These are phyloP conservation scores for Lipomyces chichibuensis DNA, from an alignment of 805 yeast species.

Conservation along the genomic window DNA sequence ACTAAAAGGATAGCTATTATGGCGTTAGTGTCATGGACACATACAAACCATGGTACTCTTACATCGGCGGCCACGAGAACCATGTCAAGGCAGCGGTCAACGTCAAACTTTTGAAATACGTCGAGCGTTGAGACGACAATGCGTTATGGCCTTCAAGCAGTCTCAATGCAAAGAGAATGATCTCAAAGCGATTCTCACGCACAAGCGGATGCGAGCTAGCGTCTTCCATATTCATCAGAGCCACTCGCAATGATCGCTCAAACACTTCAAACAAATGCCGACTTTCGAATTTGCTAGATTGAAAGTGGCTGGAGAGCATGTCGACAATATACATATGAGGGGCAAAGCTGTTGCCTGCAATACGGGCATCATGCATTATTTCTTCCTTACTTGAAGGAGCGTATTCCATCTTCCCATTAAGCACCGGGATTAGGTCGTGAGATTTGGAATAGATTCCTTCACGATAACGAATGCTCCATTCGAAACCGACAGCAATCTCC, in stretches of 20 bases:
- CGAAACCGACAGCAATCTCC: conserved; percentile 73
- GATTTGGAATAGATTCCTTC: conserved; percentile 64
- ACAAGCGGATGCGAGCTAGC: conserved; percentile 88
- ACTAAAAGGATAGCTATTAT: conserved; percentile 71
- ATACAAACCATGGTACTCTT: not conserved
- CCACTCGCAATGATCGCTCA: conserved; percentile 54
- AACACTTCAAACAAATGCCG: conserved; percentile 69
- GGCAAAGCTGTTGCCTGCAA: conserved; percentile 55
- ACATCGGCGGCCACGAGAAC: conserved; percentile 62
- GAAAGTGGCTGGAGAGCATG: conserved; percentile 74
- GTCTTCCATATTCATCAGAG: conserved; percentile 54
- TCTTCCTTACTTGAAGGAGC: conserved; percentile 74
- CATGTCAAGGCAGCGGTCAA: conserved; percentile 74
- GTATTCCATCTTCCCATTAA: conserved; percentile 81
- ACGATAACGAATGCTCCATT: conserved; percentile 58
- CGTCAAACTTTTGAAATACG: conserved; percentile 54
- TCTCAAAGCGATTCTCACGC: conserved; percentile 71
- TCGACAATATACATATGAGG: conserved; percentile 73
- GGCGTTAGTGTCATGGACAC: not conserved
- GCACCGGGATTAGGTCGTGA: conserved; percentile 50
- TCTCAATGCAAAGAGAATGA: conserved; percentile 68
- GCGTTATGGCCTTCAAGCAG: conserved; percentile 60
- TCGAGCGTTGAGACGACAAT: conserved; percentile 52
- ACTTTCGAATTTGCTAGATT: conserved; percentile 75
- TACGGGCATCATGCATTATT: conserved; percentile 56